Percentiles rank a stretch among this genome's conserved stretches.
These are phyloP conservation scores for Nakazawaea populi DNA, from an alignment of 805 yeast genomes.

Conservation along the genomic window DNA sequence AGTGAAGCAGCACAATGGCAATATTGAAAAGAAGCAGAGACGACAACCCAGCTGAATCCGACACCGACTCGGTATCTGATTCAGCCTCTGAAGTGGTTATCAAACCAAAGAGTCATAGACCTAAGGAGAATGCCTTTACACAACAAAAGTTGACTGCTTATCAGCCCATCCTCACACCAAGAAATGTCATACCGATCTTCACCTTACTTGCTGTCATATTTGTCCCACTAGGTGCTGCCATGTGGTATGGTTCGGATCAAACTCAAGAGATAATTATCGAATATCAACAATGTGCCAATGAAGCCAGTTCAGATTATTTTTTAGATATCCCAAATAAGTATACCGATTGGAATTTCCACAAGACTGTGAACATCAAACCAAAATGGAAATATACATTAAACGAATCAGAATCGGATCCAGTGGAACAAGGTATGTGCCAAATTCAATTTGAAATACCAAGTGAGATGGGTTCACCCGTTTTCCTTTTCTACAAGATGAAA, in stretches of 20 bases:
- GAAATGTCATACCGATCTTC: slow-evolving; percentile 82
- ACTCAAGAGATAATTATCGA: slow-evolving; percentile 76
- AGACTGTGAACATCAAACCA: slow-evolving; percentile 34
- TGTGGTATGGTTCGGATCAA: slow-evolving; percentile 65
- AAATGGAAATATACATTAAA: slow-evolving; percentile 57
- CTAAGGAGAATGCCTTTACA: slow-evolving; percentile 54
- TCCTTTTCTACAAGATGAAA: slow-evolving; percentile 74
- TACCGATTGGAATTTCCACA: slow-evolving; percentile 54
- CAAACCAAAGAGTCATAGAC: slow-evolving; percentile 51
- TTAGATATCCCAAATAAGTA: slow-evolving; percentile 55
- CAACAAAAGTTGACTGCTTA: slow-evolving; percentile 50
- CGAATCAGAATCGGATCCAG: slow-evolving; percentile 34
- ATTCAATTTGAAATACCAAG: slow-evolving; percentile 72
- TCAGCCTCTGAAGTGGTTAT: slow-evolving; percentile 29
- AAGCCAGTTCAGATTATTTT: slow-evolving; percentile 41
- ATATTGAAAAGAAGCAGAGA: slow-evolving; percentile 7
- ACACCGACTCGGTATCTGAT: slow-evolving; percentile 39
- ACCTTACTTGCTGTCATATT: slow-evolving; percentile 71
- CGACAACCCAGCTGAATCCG: slow-evolving; percentile 15
- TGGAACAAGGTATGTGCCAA: slow-evolving; percentile 51
- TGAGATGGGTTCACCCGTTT: slow-evolving; percentile 68
- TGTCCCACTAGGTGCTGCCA: slow-evolving; percentile 87
- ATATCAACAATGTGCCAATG: slow-evolving; percentile 59
- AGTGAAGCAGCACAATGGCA: background rate
- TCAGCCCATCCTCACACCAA: slow-evolving; percentile 85